A percentile compares a stretch with the other conserved stretches of the same genome.
These are phyloP conservation scores for Colletotrichum sp. DNA, from an alignment of 2,329 filamentous ascomycete genomes.

Conservation along the genomic window DNA sequence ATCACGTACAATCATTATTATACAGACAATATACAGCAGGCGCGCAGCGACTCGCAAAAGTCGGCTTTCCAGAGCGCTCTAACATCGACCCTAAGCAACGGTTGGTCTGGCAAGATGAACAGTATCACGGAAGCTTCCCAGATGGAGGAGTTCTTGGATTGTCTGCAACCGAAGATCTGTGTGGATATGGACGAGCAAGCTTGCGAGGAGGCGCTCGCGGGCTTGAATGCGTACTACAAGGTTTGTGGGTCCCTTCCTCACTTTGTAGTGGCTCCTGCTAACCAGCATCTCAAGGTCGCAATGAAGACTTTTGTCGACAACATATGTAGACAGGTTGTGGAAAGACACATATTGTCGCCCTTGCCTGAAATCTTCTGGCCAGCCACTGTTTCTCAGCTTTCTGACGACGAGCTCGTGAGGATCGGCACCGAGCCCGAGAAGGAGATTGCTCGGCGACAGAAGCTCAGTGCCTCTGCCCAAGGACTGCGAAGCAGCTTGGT, in stretches of 20 bases:
- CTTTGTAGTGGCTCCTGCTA: background rate
- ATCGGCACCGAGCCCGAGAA: conserved; percentile 5
- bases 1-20: conserved; percentile 61
- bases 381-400: background rate
- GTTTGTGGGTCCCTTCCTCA: background rate
- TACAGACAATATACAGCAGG: conserved; percentile 38
- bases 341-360: conserved; percentile 22
- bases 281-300: background rate
- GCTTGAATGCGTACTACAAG: conserved; percentile 28
- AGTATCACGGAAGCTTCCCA: fast-evolving
- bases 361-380: conserved; percentile 4
- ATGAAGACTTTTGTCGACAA: conserved; percentile 28
- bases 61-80: background rate
- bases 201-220: conserved; percentile 20
- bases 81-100: background rate
- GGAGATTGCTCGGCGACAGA: background rate
- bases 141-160: background rate
- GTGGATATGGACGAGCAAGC: conserved; percentile 24
- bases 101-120: fast-evolving
- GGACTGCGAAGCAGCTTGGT: background rate
- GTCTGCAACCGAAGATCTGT: background rate
- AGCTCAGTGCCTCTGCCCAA: background rate
- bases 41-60: conserved; percentile 18
- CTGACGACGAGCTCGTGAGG: conserved; percentile 3
- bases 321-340: conserved; percentile 26